These are phyloP conservation scores for Xylaria digitata DNA, from an alignment of 2,329 filamentous ascomycete genomes.

Conservation along the genomic window DNA sequence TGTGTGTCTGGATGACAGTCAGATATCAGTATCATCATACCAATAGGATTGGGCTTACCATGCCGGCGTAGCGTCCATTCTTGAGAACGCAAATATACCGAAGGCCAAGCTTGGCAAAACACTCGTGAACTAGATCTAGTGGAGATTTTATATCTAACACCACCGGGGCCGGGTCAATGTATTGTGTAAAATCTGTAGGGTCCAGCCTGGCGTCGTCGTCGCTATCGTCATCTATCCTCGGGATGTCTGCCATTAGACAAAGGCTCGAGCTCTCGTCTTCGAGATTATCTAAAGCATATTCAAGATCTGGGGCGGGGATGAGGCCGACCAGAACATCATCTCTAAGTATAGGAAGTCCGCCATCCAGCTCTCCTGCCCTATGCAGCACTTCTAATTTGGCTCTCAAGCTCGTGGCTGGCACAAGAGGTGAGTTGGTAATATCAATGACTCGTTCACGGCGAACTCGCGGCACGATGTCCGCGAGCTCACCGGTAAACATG, in stretches of 20 bases:
- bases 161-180: constrained; percentile 91
- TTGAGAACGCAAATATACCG: constrained; percentile 90
- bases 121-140: constrained; percentile 96
- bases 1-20: constrained; percentile 73
- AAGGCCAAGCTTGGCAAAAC: constrained; percentile 92
- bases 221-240: constrained; percentile 69
- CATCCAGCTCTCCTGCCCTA: constrained; percentile 87
- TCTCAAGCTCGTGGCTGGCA: constrained; percentile 81
- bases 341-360: constrained; percentile 87
- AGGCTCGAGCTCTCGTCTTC: constrained; percentile 77
- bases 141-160: constrained; percentile 88
- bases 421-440: constrained; percentile 82
- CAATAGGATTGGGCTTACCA: constrained; percentile 68
- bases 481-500: constrained; percentile 87
- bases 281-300: constrained; percentile 89
- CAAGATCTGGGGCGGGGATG: constrained; percentile 92
- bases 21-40: constrained; percentile 32
- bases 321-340: constrained; percentile 84
- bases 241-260: constrained; percentile 83
- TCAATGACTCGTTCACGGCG: constrained; percentile 86
- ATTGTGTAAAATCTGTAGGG: constrained; percentile 87
- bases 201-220: constrained; percentile 66
- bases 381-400: constrained; percentile 85
- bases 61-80: constrained; percentile 86
- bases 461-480: constrained; percentile 83